phyloP scores from a whole-genome alignment of 305 asterid genomes.

The Salvia sclarea region DNA sequence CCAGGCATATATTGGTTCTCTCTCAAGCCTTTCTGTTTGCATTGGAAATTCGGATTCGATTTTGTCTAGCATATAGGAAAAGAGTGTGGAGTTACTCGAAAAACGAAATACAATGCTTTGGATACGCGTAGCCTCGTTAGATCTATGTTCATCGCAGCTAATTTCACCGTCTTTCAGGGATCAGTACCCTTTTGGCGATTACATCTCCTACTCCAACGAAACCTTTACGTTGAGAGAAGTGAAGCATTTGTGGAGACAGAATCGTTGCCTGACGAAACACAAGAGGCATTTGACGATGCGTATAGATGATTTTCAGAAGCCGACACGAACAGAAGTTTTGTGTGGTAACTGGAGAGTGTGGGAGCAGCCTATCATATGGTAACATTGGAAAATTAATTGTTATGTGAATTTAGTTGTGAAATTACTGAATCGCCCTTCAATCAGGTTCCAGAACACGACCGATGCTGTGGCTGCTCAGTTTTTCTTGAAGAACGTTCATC shows the following conservation, averaged over 20 bases:
- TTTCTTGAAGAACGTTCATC: constrained; percentile 81
- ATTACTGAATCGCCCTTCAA: constrained; percentile 26
- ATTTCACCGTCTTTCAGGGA: constrained; percentile 56
- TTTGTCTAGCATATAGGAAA: constrained; percentile 25
- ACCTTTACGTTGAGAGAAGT: constrained; percentile 80
- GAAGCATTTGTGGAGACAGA: constrained; percentile 91
- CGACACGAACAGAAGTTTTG: constrained; percentile 67
- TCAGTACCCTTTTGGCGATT: constrained; percentile 82
- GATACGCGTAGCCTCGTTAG: constrained; percentile 4
- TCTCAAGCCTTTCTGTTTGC: constrained; percentile 76
- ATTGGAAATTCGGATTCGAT: constrained; percentile 31
- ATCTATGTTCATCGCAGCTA: constrained; percentile 7
- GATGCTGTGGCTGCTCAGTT: constrained; percentile 96
- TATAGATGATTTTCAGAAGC: constrained; percentile 92
- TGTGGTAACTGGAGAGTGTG: constrained; percentile 91
- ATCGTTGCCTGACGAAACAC: constrained; percentile 71
- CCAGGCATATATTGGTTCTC: constrained; percentile 98
- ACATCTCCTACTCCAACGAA: constrained; percentile 72
- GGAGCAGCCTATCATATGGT: constrained; percentile 95
- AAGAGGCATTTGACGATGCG: constrained; percentile 76
- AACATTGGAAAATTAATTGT: constrained; percentile 26
- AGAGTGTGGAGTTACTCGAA: not conserved
- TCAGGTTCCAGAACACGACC: constrained; percentile 93
- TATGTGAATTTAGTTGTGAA: constrained; percentile 14
- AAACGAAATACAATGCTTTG: not conserved